Base-by-base conservation (phyloP, 306 rosid species). In the Cicer cuneatum region DNA sequence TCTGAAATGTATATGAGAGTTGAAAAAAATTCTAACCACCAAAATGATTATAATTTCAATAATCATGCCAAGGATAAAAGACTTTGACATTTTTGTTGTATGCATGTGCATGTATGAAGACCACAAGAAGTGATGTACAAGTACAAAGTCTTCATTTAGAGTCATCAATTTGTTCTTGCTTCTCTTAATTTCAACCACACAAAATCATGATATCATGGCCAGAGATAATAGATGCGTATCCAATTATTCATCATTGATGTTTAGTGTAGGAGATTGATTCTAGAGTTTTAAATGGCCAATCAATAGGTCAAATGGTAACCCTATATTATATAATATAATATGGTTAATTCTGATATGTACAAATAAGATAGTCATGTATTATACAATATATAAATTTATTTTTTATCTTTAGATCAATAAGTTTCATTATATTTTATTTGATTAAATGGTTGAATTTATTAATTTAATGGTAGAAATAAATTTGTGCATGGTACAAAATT, bases 21-120 rank as follows among this genome's bases (percentile, higher is more conserved):
- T 24, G 33, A 29, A 29, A 29, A 3, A 29, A 29, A 29, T 29
- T 29, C 5, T 29, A 29, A 14, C 58, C 72, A 29, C 71, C 64
- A 56, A 71, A 80, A 81, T 79, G 24, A 84, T 84, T 83, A 21
- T 52, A 49, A 52, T 84, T 49, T 66, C 62, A 66, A 71, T 45
- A 71, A 19, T 76, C 70, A 80, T 72, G 49, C 43, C 57, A 78
- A 79, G 77, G 78, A 80, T 29, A 65, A 74, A 56, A n/a, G 74
- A 68, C 72, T 29, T 49, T 43, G 47, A 54, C 74, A 77, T 35
- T 35, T 73, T 62, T 79, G 59, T 78, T 66, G 18, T 29, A 24
- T 40, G 75, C 19, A 35, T 24, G 10, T 54, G 66, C 86, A 77
- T 80, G 85, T 29, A 29, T 86, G 85, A 69, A 62, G 39, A 21